Percentiles rank a stretch among this genome's conserved stretches.
phyloP scores from a whole-genome alignment of 495 filamentous ascomycete species.

The Talaromyces adpressus region DNA sequence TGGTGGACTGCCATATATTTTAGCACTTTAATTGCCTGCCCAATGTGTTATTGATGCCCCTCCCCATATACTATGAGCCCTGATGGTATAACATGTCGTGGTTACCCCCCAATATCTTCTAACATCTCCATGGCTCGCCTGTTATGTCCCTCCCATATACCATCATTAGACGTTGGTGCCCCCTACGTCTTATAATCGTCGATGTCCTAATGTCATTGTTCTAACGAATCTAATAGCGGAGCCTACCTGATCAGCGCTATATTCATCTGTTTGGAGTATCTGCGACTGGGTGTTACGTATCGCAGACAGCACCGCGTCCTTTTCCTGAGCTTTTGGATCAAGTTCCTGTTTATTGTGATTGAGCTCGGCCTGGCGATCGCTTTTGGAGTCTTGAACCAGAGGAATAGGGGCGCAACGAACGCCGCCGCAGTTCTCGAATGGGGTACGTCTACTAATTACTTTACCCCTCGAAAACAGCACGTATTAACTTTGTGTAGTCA shows the following conservation, averaged over 20 bases:
- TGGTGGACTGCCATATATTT: no score
- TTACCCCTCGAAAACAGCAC: neutral
- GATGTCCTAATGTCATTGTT: neutral
- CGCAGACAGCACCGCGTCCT: constrained; percentile 62
- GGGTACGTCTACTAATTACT: constrained; percentile 29
- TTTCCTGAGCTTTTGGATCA: constrained; percentile 71
- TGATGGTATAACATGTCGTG: no score
- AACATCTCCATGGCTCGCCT: no score
- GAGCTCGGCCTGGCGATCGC: constrained; percentile 69
- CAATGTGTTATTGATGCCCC: no score
- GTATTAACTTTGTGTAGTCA: constrained; percentile 31
- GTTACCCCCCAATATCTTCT: no score
- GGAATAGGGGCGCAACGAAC: constrained; percentile 39
- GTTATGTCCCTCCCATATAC: no score
- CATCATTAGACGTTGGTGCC: no score
- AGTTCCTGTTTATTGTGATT: constrained; percentile 70
- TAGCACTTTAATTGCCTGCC: no score
- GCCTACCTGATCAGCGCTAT: constrained; percentile 70
- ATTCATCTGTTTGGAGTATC: constrained; percentile 82
- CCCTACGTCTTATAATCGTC: neutral
- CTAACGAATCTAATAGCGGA: constrained; percentile 12
- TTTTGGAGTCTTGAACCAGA: constrained; percentile 37
- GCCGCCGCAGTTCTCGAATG: constrained; percentile 63
- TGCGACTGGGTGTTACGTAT: constrained; percentile 71
- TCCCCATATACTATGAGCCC: no score